A percentile compares a stretch with the other conserved stretches of the same genome.
Conservation (phyloP, 306 rosid genomes). For the Quercus aquifolioides region DNA sequence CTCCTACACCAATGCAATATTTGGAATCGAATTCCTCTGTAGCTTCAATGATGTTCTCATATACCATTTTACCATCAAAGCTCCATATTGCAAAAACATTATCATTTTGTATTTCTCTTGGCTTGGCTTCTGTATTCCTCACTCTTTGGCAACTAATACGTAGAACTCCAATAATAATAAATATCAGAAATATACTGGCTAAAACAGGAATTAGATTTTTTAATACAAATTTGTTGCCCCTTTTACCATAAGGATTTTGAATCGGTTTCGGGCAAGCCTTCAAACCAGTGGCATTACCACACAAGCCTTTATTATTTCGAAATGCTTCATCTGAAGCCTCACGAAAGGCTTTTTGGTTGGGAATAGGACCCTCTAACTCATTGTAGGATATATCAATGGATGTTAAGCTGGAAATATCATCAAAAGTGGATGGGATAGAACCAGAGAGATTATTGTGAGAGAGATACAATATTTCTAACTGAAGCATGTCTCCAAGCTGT, state of each 20-base stretch:
- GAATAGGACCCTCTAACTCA: slow-evolving; percentile 2
- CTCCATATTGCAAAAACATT: not conserved
- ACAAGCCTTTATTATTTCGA: not conserved
- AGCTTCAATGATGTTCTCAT: slow-evolving; percentile 16
- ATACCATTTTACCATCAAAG: slow-evolving; percentile 10
- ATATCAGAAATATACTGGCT: not conserved
- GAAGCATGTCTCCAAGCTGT: slow-evolving; percentile 21
- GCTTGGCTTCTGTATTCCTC: not conserved
- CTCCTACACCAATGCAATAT: not conserved
- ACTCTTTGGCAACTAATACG: not conserved
- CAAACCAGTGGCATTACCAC: not conserved
- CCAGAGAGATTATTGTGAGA: slow-evolving; percentile 33
- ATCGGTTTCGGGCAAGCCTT: not conserved
- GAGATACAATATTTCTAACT: slow-evolving; percentile 34
- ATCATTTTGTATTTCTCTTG: not conserved
- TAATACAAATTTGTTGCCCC: not conserved
- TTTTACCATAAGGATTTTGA: not conserved
- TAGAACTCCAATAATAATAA: not conserved
- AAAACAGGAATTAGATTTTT: not conserved
- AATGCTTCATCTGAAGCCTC: not conserved
- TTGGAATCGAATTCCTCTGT: not conserved
- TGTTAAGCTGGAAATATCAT: not conserved
- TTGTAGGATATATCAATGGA: slow-evolving; percentile 9
- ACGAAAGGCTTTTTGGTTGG: not conserved
- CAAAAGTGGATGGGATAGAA: slow-evolving; percentile 1